A percentile compares a stretch with the other conserved stretches of the same genome.
Conservation (phyloP, 1,139 yeast species). For the Debaryomycetaceae sp. region DNA sequence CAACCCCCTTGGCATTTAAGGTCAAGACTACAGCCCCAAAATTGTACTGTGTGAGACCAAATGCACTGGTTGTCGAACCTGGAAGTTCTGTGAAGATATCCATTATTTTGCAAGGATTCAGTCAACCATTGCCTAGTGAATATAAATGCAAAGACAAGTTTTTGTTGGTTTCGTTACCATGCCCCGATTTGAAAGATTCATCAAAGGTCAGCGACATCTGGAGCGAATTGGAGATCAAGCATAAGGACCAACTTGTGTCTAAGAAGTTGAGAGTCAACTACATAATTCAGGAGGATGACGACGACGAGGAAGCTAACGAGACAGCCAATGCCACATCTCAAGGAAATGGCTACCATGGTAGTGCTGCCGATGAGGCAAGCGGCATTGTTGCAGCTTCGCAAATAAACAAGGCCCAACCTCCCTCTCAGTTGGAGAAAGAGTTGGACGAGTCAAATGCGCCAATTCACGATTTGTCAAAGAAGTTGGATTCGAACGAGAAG, state of each 20-base stretch:
- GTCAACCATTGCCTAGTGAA: slow-evolving; percentile 69
- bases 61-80: slow-evolving; percentile 77
- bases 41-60: slow-evolving; percentile 93
- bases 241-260: slow-evolving; percentile 57
- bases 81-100: slow-evolving; percentile 72
- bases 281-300: slow-evolving; percentile 31
- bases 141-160: slow-evolving; percentile 89
- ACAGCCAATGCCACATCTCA: slow-evolving; percentile 6
- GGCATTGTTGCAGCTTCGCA: slow-evolving; percentile 11
- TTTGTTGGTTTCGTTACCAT: slow-evolving; percentile 80
- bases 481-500: slow-evolving; percentile 30
- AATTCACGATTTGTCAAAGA: slow-evolving; percentile 41
- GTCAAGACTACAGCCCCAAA: slow-evolving; percentile 98
- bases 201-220: slow-evolving; percentile 65
- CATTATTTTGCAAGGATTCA: slow-evolving; percentile 80
- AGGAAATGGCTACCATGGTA: slow-evolving; percentile 10
- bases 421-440: slow-evolving; percentile 17
- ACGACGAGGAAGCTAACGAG: slow-evolving; percentile 15
- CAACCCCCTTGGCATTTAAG: slow-evolving; percentile 75
- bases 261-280: slow-evolving; percentile 80
- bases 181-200: slow-evolving; percentile 56
- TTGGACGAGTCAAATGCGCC: slow-evolving; percentile 39
- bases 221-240: slow-evolving; percentile 64
- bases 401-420: slow-evolving; percentile 2
- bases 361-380: slow-evolving; percentile 13